Base-by-base conservation (phyloP, 2,329 filamentous ascomycete genomes). In the Trichoderma citrinoviride region DNA sequence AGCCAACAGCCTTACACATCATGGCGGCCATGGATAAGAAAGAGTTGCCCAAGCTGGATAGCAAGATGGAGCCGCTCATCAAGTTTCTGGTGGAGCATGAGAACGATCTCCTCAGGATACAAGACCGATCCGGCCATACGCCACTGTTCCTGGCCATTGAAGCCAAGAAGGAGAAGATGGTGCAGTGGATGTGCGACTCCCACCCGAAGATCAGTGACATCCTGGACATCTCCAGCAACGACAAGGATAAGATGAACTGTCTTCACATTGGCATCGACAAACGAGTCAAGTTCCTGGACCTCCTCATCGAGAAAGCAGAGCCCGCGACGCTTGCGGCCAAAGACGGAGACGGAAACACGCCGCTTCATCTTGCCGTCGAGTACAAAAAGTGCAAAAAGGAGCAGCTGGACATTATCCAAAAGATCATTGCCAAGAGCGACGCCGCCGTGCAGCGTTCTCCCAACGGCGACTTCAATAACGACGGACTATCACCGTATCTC, bases 361-460 rank as follows among this genome's bases (percentile, higher is more conserved):
- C 69, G 10, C 66, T 71, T 12, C 70, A 71, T 54, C 67, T 71
- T 14, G 70, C 70, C 7, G 70, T 71, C 25, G 65, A 70, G 46
- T 70, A 69, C 43, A 66, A 70, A 12, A 69, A 68, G 14, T 68
- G 67, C n/a, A 69, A 58, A 29, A 49, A 65, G 27, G 69, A 68
- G 4, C 70, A 72, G 23, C 41, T 70, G 1, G 50, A 57, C 8
- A 65, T 70, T 14, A 58, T 72, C 44, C 44, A 67, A 10, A 61
- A 33, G 1, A 69, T 71, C 15, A 55, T 72, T 10, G 49, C 49
- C 5, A 69, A 67, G 14, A 63, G 68, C 43, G 70, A 72, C 33
- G 23, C 33, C 7, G 64, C 50, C 3, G 44, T 70, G 3, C 61
- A 63, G 1, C 50, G 21, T 33, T 41, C 25, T 19, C 14, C 43